These are phyloP conservation scores for Fusarium floridanum DNA, from an alignment of 2,329 filamentous ascomycete genomes.

Conservation along the genomic window DNA sequence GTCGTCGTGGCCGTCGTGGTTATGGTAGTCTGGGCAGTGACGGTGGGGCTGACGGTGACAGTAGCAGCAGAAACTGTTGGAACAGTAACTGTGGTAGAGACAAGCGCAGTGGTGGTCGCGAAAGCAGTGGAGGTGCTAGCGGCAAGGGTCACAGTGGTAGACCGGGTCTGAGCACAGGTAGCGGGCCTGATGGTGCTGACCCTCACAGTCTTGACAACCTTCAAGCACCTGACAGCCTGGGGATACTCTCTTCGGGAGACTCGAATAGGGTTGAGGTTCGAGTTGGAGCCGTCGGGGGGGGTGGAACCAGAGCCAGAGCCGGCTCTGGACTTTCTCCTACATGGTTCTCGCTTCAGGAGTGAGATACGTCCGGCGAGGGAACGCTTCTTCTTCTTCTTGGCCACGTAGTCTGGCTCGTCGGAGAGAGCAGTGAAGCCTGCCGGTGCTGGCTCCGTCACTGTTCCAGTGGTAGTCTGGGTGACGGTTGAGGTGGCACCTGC, in stretches of 20 bases:
- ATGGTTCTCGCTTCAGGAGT: neutral
- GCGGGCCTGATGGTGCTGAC: neutral
- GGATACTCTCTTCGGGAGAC: neutral
- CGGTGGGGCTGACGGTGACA: neutral
- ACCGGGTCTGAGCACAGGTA: neutral
- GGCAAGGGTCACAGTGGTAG: neutral
- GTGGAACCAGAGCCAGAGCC: neutral
- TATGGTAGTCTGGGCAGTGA: neutral
- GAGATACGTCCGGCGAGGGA: neutral
- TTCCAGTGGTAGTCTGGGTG: neutral
- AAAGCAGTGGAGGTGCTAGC: neutral
- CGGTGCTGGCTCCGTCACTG: neutral
- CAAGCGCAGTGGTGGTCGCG: neutral
- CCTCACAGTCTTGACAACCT: neutral
- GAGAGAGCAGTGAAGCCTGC: neutral
- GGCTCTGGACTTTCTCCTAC: neutral
- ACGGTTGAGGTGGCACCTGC: neutral
- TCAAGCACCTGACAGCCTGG: neutral
- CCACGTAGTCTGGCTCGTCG: neutral
- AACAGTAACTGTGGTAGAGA: neutral
- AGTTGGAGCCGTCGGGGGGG: neutral
- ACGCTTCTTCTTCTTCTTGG: constrained; percentile 1
- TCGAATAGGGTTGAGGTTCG: neutral
- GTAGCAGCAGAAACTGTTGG: neutral
- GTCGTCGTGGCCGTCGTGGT: neutral